These are phyloP conservation scores for Miscanthus lutarioriparius DNA, from an alignment of 176 grass and related monocot species.

Conservation along the genomic window DNA sequence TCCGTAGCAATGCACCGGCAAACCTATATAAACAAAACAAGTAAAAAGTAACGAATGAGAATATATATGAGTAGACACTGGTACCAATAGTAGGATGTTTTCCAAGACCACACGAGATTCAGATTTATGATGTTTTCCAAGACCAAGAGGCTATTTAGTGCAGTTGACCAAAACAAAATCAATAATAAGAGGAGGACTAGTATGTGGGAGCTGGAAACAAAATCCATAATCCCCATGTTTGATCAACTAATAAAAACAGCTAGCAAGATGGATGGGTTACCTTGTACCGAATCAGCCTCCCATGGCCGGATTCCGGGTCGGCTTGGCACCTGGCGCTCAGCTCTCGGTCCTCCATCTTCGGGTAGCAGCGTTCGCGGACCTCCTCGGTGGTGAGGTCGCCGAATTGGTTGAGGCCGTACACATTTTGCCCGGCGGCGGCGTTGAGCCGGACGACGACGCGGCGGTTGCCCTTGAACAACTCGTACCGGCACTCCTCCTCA, in stretches of 20 bases:
- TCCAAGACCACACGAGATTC: constrained; percentile 3
- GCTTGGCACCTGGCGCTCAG: not conserved
- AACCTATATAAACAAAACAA: not conserved
- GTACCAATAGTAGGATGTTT: too few species aligned
- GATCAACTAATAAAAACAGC: too few species aligned
- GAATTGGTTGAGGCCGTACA: constrained; percentile 15
- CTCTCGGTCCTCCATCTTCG: not conserved
- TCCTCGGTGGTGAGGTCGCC: constrained; percentile 28
- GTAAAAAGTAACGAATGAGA: not conserved
- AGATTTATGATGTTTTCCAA: not conserved
- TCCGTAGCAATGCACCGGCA: not conserved
- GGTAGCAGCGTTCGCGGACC: not conserved
- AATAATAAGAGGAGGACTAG: too few species aligned
- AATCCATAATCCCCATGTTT: too few species aligned
- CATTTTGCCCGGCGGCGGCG: not conserved
- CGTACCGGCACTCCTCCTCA: not conserved
- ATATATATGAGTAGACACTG: not conserved
- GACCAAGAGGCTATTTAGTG: not conserved
- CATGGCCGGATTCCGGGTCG: too few species aligned
- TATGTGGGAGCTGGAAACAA: too few species aligned
- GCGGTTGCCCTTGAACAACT: not conserved
- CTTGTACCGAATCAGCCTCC: not conserved
- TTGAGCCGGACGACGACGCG: not conserved
- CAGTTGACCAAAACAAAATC: too few species aligned
- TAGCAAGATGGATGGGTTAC: too few species aligned